Evolutionary conservation across 164 flowering plant genomes (phyloP), one percentile per base, ranked within the genome.

Genomic region (Brasenia schreberi): DNA sequence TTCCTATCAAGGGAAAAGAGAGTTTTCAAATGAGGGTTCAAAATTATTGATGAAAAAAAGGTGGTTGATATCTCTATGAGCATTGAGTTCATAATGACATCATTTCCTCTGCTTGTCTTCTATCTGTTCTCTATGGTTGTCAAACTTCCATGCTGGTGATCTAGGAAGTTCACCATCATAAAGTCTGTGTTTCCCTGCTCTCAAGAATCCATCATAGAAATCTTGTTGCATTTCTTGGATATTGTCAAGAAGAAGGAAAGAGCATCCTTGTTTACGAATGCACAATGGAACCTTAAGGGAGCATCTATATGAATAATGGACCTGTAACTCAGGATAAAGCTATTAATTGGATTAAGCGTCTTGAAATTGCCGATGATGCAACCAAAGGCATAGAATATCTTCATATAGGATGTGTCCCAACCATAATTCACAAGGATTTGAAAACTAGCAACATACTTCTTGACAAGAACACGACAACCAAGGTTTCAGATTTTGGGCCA

Each of bases 401-500:
- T 6, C 65, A 63, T 63, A 16, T n/a, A 23, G 65, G 65, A 23
- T 63, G 65, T 27, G 33, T 63, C n/a, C 65, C 65, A 63, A 63
- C 43, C 43, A 63, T 63, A 19, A 63, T 63, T 42, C 65, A 63
- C 11, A 63, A 45, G 43, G 65, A 63, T 63, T 16, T 63, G 43
- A 63, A 63, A 39, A 63, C 42, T 16, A 63, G 65, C 43, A 63
- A 63, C 33, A 63, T 63, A 3, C 65, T 63, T 63, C 43, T 33
- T 23, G 42, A 63, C 43, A 81, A 60, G 62, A n/a, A 60, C 27
- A 23, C 83, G 97, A 82, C 86, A 72, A 98, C 99, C 43, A 95
- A 95, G 82, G 99, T 95, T 66, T 86, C 99, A 71, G 99, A 95
- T 81, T 95, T 95, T 76, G 99, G 99, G 67, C 94, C 92, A 43